Conservation (phyloP, 768 basidiomycete genomes). For the Leucocoprinus birnbaumii region DNA sequence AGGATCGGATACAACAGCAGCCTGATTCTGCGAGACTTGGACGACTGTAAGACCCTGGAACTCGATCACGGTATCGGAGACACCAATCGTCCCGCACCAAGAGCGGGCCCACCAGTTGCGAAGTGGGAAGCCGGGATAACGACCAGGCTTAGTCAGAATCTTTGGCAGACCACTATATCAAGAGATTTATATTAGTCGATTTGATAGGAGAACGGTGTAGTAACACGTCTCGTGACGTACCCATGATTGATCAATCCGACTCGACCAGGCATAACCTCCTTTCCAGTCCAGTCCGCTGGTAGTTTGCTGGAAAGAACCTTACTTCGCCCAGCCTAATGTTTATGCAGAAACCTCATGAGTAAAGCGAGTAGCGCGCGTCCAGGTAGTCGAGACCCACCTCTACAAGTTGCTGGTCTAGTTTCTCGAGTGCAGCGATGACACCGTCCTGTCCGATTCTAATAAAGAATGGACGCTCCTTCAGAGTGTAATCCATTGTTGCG, state of each 20-base stretch:
- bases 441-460: conserved; percentile 67
- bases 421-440: conserved; percentile 64
- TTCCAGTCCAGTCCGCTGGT: conserved; percentile 69
- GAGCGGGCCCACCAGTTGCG: conserved; percentile 83
- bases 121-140: conserved; percentile 73
- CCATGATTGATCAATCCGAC: conserved; percentile 78
- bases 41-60: conserved; percentile 82
- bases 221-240: conserved; percentile 17
- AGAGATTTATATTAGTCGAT: no score
- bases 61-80: conserved; percentile 80
- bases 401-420: conserved; percentile 61
- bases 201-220: not conserved
- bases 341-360: no score
- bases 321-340: conserved; percentile 57
- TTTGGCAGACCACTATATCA: conserved; percentile 72
- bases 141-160: conserved; percentile 68
- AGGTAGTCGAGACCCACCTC: conserved; percentile 42
- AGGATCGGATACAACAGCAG: conserved; percentile 77
- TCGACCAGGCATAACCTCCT: conserved; percentile 67
- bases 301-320: conserved; percentile 64
- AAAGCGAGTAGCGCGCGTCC: no score
- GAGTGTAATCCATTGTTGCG: conserved; percentile 43
- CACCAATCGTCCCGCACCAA: conserved; percentile 71
- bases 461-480: conserved; percentile 68
- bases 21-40: conserved; percentile 82